A percentile compares a stretch with the other conserved stretches of the same genome.
These are phyloP conservation scores for Linanthus parryae DNA, from an alignment of 148 eudicot species.

Conservation along the genomic window DNA sequence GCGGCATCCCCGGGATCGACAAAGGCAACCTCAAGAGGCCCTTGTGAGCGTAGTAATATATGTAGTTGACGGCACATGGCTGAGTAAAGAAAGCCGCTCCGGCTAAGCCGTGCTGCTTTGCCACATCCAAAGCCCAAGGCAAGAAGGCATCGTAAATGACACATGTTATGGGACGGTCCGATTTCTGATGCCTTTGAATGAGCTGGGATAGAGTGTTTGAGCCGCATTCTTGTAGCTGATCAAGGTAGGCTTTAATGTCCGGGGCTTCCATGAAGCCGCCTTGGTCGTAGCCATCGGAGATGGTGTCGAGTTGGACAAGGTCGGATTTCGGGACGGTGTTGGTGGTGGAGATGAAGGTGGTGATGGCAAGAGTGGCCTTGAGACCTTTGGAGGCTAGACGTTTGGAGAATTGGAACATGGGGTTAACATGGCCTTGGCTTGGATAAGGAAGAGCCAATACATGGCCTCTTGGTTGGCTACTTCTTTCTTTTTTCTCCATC, in stretches of 20 bases:
- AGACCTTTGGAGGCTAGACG: slow-evolving; percentile 34
- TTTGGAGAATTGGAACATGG: slow-evolving; percentile 45
- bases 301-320: slow-evolving; percentile 23
- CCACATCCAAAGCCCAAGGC: slow-evolving; percentile 36
- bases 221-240: slow-evolving; percentile 14
- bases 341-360: slow-evolving; percentile 26
- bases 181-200: slow-evolving; percentile 14
- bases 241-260: slow-evolving; percentile 18
- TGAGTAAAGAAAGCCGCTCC: slow-evolving; percentile 49
- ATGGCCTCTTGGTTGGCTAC: slow-evolving; percentile 17
- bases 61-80: slow-evolving; percentile 31
- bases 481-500: slow-evolving; percentile 4
- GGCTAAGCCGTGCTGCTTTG: slow-evolving; percentile 18
- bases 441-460: slow-evolving; percentile 40
- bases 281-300: slow-evolving; percentile 45
- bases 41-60: slow-evolving; percentile 18
- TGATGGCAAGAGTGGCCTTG: slow-evolving; percentile 35
- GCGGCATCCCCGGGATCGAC: background rate
- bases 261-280: slow-evolving; percentile 22
- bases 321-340: slow-evolving; percentile 13
- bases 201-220: slow-evolving; percentile 22
- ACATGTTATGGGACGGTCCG: slow-evolving; percentile 24
- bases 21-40: slow-evolving; percentile 25
- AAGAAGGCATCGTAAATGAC: slow-evolving; percentile 38
- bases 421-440: slow-evolving; percentile 47